Percentiles rank a stretch among this genome's conserved stretches.
Conservation (phyloP, 1,284 basidiomycete genomes). For the Cutaneotrichosporon curvatum region DNA sequence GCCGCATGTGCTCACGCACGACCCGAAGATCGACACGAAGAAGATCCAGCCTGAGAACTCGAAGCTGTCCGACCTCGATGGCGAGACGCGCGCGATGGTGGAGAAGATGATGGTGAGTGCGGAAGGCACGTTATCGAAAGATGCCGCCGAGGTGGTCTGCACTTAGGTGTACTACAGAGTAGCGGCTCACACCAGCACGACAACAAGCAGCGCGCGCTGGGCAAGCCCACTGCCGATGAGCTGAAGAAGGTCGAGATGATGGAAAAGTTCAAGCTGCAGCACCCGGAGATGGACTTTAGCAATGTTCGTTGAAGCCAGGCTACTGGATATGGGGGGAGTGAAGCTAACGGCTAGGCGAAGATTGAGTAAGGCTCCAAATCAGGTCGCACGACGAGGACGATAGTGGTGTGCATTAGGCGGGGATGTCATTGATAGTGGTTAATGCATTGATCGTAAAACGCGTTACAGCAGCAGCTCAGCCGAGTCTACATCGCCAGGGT, state of each 20-base stretch:
- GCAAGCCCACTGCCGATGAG: conserved; percentile 87
- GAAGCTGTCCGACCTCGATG: conserved; percentile 91
- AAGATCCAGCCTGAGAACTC: conserved; percentile 96
- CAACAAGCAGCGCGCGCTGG: conserved; percentile 96
- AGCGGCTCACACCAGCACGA: conserved; percentile 71
- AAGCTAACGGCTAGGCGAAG: conserved; percentile 12
- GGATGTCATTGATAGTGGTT: too few species aligned
- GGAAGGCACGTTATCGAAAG: too few species aligned
- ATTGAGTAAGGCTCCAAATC: conserved; percentile 16
- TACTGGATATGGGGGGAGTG: too few species aligned
- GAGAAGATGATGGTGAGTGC: conserved; percentile 99
- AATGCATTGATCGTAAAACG: too few species aligned
- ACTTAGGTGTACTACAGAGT: too few species aligned
- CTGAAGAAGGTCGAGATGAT: conserved; percentile 82
- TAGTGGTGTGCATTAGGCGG: too few species aligned
- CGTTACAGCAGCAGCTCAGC: too few species aligned
- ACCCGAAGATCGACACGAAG: conserved; percentile 93
- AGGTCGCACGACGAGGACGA: too few species aligned
- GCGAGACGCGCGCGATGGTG: conserved; percentile 75
- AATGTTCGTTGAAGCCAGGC: too few species aligned
- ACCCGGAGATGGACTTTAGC: conserved; percentile 92
- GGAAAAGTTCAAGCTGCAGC: conserved; percentile 77
- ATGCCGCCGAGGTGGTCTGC: too few species aligned
- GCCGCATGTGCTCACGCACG: conserved; percentile 91
- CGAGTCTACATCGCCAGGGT: too few species aligned